Percentiles rank a stretch among this genome's conserved stretches.
Evolutionary conservation across 352 stramenopile genomes (phyloP).

Genomic region (Globisporangium parvum): DNA sequence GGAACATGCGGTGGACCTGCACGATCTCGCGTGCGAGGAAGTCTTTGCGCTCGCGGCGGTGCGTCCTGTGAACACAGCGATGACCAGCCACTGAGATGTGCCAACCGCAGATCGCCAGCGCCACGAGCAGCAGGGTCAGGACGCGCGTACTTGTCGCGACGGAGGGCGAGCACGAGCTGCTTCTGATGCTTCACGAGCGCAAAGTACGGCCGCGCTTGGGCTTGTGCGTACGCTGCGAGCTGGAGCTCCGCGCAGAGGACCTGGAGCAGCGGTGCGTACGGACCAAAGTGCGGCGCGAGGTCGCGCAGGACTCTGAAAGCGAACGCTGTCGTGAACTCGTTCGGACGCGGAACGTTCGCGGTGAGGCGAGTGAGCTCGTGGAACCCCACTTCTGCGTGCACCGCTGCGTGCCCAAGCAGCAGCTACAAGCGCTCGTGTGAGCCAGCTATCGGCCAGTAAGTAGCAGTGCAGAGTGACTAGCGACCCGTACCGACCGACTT

Average conservation of each 20-base stretch:
- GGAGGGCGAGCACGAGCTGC: slow-evolving; percentile 38
- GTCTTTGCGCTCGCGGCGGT: slow-evolving; percentile 41
- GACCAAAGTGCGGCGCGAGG: slow-evolving; percentile 47
- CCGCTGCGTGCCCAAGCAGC: slow-evolving; percentile 17
- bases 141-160: slow-evolving; percentile 34
- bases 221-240: slow-evolving; percentile 31
- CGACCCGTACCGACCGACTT: slow-evolving; percentile 48
- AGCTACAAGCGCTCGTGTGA: not conserved
- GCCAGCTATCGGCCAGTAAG: too few relatives aligned
- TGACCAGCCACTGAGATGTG: not conserved
- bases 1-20: slow-evolving; percentile 50
- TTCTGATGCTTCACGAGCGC: slow-evolving; percentile 60
- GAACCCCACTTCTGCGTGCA: slow-evolving; percentile 62
- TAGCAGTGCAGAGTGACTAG: not conserved
- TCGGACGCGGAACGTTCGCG: slow-evolving; percentile 41
- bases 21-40: slow-evolving; percentile 50
- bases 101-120: too few relatives aligned
- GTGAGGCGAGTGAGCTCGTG: slow-evolving; percentile 56
- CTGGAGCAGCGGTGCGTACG: slow-evolving; percentile 34
- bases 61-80: slow-evolving; percentile 18
- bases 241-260: slow-evolving; percentile 40
- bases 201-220: slow-evolving; percentile 42
- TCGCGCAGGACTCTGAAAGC: slow-evolving; percentile 48
- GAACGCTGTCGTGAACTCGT: slow-evolving; percentile 59
- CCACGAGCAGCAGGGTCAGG: not conserved